Base-by-base conservation (phyloP, 345 rosid genomes). In the Melaleuca quinquenervia region DNA sequence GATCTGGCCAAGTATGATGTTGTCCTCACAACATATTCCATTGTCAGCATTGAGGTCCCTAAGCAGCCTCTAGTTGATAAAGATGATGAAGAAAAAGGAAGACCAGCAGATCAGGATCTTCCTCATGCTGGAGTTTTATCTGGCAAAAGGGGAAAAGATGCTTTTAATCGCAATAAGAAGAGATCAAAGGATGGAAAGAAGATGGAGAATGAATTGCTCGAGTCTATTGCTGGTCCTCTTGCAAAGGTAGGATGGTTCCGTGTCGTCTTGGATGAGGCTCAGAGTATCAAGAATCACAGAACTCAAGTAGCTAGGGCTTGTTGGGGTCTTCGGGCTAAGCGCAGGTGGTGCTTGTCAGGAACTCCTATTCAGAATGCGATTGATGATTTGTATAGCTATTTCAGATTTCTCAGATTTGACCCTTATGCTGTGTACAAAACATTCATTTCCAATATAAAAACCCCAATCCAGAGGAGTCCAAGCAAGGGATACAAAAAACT, bases 291-390 rank as follows among this genome's bases (percentile, higher is more conserved):
- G 92, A 96, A 97, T 91, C 92, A 93, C 92, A 95, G 92, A 90
- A 97, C 99, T 86, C 99, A 95, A 88, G 98, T 94, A 83, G 99
- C 99, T 60, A 94, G 98, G 87, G 98, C 99, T 58, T 97, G 99
- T 86, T 97, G 98, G 98, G 98, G 97, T 49, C 99, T 97, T 89
- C 98, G 99, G 41, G 98, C 99, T 51, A 97, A 97, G 89, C 96
- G 98, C 36, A 91, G 99, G 87, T 97, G 99, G 99, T 97, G 99
- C 91, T 94, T 97, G 90, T 97, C 99, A 6, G 99, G 99, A 83
- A 97, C 99, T 85, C 99, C 99, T 80, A 92, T 97, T 87, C 99
- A 97, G 92, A 97, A 97, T 91, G 95, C 99, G 26, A 91, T 97
- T 7, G 99, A 97, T 82, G 99, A 97, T 88, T 98, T 97, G 29